A percentile compares a stretch with the other conserved stretches of the same genome.
Evolutionary conservation across 441 rosid genomes (phyloP).

Genomic region (Croton setiger): DNA sequence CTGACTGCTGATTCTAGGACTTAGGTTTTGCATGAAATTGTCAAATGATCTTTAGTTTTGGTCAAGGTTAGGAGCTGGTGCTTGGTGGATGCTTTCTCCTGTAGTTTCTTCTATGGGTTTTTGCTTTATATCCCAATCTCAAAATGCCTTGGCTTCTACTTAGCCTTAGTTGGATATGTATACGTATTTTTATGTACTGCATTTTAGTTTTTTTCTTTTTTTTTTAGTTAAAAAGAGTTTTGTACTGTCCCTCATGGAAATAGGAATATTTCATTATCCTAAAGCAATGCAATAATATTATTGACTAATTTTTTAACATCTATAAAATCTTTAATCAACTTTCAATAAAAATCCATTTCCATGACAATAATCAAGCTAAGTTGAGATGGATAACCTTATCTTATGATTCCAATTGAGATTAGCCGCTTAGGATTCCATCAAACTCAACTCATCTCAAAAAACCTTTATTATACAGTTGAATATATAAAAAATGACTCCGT

Average conservation of each 20-base stretch:
- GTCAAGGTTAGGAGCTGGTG: background rate
- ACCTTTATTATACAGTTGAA: no score
- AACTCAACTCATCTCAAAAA: background rate
- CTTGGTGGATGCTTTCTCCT: background rate
- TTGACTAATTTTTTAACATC: background rate
- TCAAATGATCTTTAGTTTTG: background rate
- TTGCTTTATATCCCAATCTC: background rate
- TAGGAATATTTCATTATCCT: background rate
- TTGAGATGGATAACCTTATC: constrained; percentile 41
- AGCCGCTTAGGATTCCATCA: background rate
- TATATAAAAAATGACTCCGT: no score
- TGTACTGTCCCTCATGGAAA: background rate
- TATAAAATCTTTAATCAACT: background rate
- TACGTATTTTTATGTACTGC: background rate
- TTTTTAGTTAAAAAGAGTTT: no score
- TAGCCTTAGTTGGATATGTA: no score
- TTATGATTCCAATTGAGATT: constrained; percentile 8
- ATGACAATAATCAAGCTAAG: constrained; percentile 9
- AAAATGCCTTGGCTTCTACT: background rate
- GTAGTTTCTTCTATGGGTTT: no score
- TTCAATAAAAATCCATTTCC: background rate
- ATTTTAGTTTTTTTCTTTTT: background rate
- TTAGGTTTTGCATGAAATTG: background rate
- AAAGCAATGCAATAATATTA: no score
- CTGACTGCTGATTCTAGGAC: background rate